phyloP scores from a whole-genome alignment of 2,329 filamentous ascomycete species.

The Pseudogymnoascus destructans region DNA sequence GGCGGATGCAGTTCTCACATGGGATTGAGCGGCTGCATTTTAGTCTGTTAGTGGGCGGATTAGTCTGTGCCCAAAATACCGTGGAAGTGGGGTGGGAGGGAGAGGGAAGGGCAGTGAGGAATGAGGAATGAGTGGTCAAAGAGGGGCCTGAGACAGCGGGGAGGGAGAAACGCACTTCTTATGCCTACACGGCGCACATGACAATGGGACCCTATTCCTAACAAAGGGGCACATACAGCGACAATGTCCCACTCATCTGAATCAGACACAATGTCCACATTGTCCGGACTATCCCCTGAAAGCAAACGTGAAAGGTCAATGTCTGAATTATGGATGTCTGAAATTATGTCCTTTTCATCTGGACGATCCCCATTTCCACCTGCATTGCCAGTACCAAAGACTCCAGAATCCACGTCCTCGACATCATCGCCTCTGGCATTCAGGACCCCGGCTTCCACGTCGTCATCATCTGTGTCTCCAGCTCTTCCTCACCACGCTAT shows the following conservation, averaged over 20 bases:
- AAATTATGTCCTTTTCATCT: background rate
- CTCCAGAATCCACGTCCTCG: no score
- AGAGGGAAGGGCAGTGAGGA: no score
- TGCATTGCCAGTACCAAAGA: no score
- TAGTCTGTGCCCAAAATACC: conserved; percentile 24
- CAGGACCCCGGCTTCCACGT: background rate
- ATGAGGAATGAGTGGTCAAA: conserved; percentile 22
- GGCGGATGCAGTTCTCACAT: conserved; percentile 89
- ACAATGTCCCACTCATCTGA: background rate
- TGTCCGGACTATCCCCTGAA: background rate
- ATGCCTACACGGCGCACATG: conserved; percentile 80
- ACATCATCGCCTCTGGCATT: no score
- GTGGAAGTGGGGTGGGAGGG: background rate
- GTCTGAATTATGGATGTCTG: background rate
- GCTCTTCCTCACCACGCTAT: conserved; percentile 74
- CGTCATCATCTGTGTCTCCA: no score
- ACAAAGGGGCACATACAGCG: background rate
- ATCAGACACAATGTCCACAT: background rate
- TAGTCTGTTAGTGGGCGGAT: conserved; percentile 37
- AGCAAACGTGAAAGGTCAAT: background rate
- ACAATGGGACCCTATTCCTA: conserved; percentile 80
- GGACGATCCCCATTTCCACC: background rate
- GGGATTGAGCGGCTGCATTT: conserved; percentile 90
- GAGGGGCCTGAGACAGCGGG: conserved; percentile 10
- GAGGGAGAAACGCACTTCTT: conserved; percentile 54